Evolutionary conservation across 768 basidiomycete genomes (phyloP).

Genomic region (Lentinula sp.): DNA sequence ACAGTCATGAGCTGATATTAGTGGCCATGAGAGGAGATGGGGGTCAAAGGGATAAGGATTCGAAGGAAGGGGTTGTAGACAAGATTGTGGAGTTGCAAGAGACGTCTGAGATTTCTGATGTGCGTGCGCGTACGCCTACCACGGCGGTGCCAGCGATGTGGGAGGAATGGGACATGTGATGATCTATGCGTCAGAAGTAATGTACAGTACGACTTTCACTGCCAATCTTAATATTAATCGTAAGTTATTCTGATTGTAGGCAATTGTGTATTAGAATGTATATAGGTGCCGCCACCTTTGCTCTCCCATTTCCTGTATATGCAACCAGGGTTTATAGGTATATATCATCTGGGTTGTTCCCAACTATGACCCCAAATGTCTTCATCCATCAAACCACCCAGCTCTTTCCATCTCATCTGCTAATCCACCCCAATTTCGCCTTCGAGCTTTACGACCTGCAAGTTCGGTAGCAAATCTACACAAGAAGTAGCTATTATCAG

Average conservation of each 20-base stretch:
- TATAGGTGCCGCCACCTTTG: no score
- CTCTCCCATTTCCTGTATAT: no score
- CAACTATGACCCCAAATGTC: constrained; percentile 27
- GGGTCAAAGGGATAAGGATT: constrained; percentile 40
- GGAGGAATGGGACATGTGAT: constrained; percentile 75
- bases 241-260: not conserved
- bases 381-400: constrained; percentile 62
- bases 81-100: constrained; percentile 63
- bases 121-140: constrained; percentile 23
- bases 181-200: not conserved
- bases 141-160: constrained; percentile 35
- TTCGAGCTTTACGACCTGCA: constrained; percentile 67
- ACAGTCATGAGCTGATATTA: constrained; percentile 41
- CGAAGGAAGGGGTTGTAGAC: constrained; percentile 52
- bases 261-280: no score
- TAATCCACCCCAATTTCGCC: constrained; percentile 59
- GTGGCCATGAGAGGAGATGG: constrained; percentile 58
- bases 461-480: constrained; percentile 79
- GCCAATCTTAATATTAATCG: not conserved
- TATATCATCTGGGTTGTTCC: constrained; percentile 11
- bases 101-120: constrained; percentile 50
- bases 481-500: not conserved
- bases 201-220: not conserved
- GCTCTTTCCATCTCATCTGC: constrained; percentile 59
- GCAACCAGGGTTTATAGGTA: no score